Conservation (phyloP, 192 early-diverging fungal species). For the Spizellomyces sp. region DNA sequence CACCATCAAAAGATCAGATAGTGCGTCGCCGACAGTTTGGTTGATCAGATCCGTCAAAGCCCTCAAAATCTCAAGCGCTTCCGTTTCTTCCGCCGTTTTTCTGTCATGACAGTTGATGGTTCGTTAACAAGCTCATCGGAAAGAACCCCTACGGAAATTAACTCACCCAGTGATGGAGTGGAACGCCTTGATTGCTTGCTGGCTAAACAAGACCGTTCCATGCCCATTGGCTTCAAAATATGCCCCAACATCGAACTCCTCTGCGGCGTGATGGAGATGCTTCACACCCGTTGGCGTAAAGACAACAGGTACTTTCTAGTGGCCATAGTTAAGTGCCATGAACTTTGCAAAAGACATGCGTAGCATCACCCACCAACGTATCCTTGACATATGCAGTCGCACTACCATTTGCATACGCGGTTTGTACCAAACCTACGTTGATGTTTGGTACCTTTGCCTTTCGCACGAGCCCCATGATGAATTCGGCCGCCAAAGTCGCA, state of each 20-base stretch:
- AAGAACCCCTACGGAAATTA: neutral
- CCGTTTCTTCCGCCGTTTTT: conserved; percentile 71
- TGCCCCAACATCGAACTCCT: conserved; percentile 96
- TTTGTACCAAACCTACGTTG: conserved; percentile 96
- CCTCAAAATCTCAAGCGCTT: conserved; percentile 77
- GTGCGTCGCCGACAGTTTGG: conserved; percentile 97
- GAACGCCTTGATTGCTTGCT: conserved; percentile 75
- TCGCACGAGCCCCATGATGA: conserved; percentile 88
- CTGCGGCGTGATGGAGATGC: conserved; percentile 98
- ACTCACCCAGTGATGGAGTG: conserved; percentile 61
- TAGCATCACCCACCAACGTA: conserved; percentile 63
- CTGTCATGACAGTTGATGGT: conserved; percentile 23
- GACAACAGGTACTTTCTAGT: conserved; percentile 86
- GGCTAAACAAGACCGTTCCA: conserved; percentile 96
- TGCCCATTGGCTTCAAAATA: conserved; percentile 99
- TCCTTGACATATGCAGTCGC: conserved; percentile 92
- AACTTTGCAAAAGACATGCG: neutral
- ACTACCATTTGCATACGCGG: conserved; percentile 98
- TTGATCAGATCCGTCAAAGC: conserved; percentile 94
- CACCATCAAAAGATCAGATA: conserved; percentile 93
- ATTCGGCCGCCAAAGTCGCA: conserved; percentile 89
- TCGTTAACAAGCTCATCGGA: too few species aligned
- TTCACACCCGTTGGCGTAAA: conserved; percentile 98
- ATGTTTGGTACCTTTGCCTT: conserved; percentile 76
- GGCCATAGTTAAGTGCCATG: neutral